A percentile compares a stretch with the other conserved stretches of the same genome.
Evolutionary conservation across 139 green algal species (phyloP).

Genomic region (Chlamydomonas applanata): DNA sequence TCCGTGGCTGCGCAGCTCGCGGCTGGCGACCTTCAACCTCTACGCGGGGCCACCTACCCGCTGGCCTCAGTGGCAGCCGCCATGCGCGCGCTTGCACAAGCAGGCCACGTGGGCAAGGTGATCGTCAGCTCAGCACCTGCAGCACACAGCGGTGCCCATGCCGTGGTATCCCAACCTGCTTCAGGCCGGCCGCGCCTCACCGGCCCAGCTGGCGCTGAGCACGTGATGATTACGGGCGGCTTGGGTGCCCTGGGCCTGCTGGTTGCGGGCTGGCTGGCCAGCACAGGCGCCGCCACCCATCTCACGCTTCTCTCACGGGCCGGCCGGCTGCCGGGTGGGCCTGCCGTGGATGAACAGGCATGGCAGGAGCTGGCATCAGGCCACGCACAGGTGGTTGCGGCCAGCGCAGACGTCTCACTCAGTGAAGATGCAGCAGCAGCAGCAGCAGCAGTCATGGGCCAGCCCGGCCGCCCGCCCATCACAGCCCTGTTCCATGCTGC

Average conservation of each 20-base stretch:
- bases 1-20: slow-evolving; percentile 28
- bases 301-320: not conserved
- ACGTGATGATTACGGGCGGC: slow-evolving; percentile 49
- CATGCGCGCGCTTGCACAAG: slow-evolving; percentile 60
- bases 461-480: slow-evolving; percentile 15
- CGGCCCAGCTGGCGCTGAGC: not conserved
- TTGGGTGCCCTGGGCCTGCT: slow-evolving; percentile 59
- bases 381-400: too few species aligned
- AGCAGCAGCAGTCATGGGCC: not conserved
- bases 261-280: slow-evolving; percentile 39
- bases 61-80: slow-evolving; percentile 44
- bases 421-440: slow-evolving; percentile 14
- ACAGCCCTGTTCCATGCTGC: slow-evolving; percentile 44
- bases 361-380: too few species aligned
- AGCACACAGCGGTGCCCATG: not conserved
- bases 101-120: slow-evolving; percentile 66
- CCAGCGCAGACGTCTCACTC: slow-evolving; percentile 15
- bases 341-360: too few species aligned
- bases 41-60: slow-evolving; percentile 37
- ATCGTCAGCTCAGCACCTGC: slow-evolving; percentile 20
- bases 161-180: not conserved
- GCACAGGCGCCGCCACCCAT: slow-evolving; percentile 4
- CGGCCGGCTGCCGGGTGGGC: too few species aligned
- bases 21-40: slow-evolving; percentile 25
- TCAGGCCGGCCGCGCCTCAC: not conserved